phyloP scores from a whole-genome alignment of 208 protist genomes.

The Leptomonas seymouri region DNA sequence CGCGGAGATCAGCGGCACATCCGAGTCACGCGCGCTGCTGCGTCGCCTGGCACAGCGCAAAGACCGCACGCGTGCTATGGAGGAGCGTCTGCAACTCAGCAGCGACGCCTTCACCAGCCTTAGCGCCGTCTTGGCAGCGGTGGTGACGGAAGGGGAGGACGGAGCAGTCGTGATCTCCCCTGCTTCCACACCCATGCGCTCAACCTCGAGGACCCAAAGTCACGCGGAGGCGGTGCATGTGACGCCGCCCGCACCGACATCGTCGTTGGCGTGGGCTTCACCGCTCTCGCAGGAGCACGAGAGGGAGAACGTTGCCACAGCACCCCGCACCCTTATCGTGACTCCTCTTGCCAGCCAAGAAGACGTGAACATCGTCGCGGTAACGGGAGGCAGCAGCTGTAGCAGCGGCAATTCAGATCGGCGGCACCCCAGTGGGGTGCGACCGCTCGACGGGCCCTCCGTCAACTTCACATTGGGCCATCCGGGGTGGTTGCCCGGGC shows the following conservation, averaged over 20 bases:
- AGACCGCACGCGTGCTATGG: slow-evolving; percentile 27
- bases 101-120: slow-evolving; percentile 16
- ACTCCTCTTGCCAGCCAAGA: not conserved
- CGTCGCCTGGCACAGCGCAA: slow-evolving; percentile 34
- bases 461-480: not conserved
- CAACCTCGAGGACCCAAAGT: not conserved
- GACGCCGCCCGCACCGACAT: too few relatives aligned
- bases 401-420: not conserved
- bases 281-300: not conserved
- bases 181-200: slow-evolving; percentile 11
- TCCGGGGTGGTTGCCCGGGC: not conserved
- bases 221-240: not conserved
- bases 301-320: not conserved
- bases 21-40: slow-evolving; percentile 26
- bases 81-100: slow-evolving; percentile 22
- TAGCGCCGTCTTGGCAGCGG: not conserved
- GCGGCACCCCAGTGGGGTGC: slow-evolving; percentile 10
- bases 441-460: slow-evolving; percentile 1
- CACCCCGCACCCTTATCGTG: not conserved
- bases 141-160: not conserved
- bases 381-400: not conserved
- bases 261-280: too few relatives aligned
- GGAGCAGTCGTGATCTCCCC: not conserved
- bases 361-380: not conserved
- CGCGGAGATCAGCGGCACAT: not conserved